phyloP scores from a whole-genome alignment of 2,329 filamentous ascomycete species.

The Aspergillus ochraceus region DNA sequence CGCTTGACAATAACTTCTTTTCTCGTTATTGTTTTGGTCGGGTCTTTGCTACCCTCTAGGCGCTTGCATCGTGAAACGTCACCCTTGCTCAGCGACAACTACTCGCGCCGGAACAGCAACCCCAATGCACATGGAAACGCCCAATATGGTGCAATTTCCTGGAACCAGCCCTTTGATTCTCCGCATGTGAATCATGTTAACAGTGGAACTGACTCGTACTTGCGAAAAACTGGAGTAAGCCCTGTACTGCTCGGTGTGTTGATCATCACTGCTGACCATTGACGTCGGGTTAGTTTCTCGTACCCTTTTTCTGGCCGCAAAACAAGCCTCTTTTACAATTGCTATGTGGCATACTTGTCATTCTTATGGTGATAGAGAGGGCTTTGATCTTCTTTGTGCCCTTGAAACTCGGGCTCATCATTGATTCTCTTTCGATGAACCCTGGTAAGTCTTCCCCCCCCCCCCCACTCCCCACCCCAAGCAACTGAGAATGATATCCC shows the following conservation, averaged over 20 bases:
- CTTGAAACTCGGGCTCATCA: neutral
- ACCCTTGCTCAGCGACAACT: neutral
- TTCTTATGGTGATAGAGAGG: constrained; percentile 64
- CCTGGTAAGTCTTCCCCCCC: neutral
- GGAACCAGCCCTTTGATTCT: neutral
- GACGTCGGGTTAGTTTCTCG: constrained; percentile 57
- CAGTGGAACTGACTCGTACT: neutral
- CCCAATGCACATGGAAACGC: neutral
- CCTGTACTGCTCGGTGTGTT: neutral
- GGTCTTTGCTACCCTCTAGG: neutral
- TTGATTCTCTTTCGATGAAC: neutral
- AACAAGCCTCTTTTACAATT: constrained; percentile 66
- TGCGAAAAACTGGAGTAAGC: neutral
- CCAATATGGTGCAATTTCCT: neutral
- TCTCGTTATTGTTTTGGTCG: neutral
- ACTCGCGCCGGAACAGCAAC: neutral
- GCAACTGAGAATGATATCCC: neutral
- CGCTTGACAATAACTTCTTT: neutral
- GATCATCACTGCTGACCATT: neutral
- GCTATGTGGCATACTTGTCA: constrained; percentile 63
- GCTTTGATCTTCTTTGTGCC: neutral
- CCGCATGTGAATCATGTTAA: neutral
- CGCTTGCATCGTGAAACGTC: neutral
- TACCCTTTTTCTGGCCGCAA: constrained; percentile 77
- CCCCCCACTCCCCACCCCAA: too few species aligned